These are phyloP conservation scores for Xylaria flabelliformis DNA, from an alignment of 495 filamentous ascomycete genomes.

Conservation along the genomic window DNA sequence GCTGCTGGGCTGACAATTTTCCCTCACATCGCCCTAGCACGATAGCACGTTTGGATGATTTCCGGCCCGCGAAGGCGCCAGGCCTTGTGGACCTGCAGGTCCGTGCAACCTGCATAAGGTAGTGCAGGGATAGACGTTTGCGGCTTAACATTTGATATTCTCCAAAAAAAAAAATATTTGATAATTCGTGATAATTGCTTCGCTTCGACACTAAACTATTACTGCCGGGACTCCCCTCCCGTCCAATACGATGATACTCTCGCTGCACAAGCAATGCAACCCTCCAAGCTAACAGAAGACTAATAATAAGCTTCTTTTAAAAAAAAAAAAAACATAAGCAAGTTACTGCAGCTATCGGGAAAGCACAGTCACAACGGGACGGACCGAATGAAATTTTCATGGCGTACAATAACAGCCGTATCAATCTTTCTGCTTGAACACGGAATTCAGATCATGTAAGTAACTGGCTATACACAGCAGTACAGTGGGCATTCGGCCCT, in stretches of 20 bases:
- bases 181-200: neutral
- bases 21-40: no score
- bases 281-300: neutral
- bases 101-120: neutral
- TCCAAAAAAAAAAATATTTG: neutral
- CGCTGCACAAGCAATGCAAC: neutral
- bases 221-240: neutral
- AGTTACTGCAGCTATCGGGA: conserved; percentile 6
- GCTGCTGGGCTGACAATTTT: no score
- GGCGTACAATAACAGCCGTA: no score
- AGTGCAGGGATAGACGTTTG: neutral
- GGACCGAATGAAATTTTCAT: no score
- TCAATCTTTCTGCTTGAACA: no score
- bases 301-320: neutral
- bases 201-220: neutral
- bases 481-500: no score
- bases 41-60: neutral
- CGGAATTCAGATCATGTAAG: no score
- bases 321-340: neutral
- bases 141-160: conserved; percentile 1
- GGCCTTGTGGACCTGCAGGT: neutral
- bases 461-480: no score
- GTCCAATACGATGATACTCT: neutral
- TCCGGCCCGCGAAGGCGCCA: neutral
- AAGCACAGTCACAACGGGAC: neutral